Percentiles rank a stretch among this genome's conserved stretches.
Evolutionary conservation across 2,329 filamentous ascomycete species (phyloP).

Genomic region (Exophiala calicioides): DNA sequence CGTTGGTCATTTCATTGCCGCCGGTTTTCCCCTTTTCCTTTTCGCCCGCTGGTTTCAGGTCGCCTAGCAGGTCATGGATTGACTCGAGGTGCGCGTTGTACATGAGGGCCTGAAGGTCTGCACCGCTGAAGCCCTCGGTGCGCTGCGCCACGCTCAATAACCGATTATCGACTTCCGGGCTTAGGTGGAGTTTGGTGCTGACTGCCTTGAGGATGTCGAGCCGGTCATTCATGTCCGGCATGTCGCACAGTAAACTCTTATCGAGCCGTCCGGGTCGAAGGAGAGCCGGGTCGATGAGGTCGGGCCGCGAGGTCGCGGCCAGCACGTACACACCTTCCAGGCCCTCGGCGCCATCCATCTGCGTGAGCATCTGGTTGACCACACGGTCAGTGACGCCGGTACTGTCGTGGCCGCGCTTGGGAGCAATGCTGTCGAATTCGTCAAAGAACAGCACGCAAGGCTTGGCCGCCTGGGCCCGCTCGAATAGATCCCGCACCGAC

Average conservation of each 20-base stretch:
- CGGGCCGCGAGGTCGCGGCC: slow-evolving; percentile 88
- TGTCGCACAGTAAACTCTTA: slow-evolving; percentile 88
- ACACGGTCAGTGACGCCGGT: slow-evolving; percentile 98
- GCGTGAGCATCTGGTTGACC: slow-evolving; percentile 95
- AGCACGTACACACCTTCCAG: slow-evolving; percentile 93
- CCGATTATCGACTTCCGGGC: slow-evolving; percentile 62
- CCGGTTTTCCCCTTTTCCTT: slow-evolving; percentile 34
- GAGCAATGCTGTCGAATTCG: slow-evolving; percentile 96
- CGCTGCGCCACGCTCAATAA: slow-evolving; percentile 73
- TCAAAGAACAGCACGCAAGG: slow-evolving; percentile 98
- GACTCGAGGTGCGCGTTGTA: slow-evolving; percentile 97
- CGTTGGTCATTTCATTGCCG: slow-evolving; percentile 1
- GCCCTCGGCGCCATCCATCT: slow-evolving; percentile 98
- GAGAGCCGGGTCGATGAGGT: slow-evolving; percentile 91
- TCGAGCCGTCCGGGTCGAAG: slow-evolving; percentile 89
- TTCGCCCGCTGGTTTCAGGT: slow-evolving; percentile 40
- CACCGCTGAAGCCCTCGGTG: slow-evolving; percentile 90
- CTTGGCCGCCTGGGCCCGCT: slow-evolving; percentile 82
- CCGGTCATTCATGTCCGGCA: slow-evolving; percentile 77
- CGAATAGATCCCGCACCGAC: slow-evolving; percentile 91
- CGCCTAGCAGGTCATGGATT: slow-evolving; percentile 85
- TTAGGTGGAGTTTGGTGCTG: slow-evolving; percentile 76
- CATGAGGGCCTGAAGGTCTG: slow-evolving; percentile 89
- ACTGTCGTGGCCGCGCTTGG: slow-evolving; percentile 93
- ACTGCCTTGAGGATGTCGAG: slow-evolving; percentile 85